A percentile compares a stretch with the other conserved stretches of the same genome.
Evolutionary conservation across 306 rosid genomes (phyloP).

Genomic region (Cicer pinnatifidum): DNA sequence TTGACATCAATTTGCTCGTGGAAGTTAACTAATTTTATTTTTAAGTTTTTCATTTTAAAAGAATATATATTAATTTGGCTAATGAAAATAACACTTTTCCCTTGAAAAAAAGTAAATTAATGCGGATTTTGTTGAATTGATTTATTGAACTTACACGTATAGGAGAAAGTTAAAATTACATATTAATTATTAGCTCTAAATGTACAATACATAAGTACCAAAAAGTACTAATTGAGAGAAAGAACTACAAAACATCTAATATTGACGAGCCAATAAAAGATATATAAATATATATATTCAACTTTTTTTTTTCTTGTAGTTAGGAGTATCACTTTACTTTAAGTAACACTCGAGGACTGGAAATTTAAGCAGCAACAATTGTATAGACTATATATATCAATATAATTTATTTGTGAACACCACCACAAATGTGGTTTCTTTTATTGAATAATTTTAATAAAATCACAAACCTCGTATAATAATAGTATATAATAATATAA

Average conservation of each 20-base stretch:
- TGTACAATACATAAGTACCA: not conserved
- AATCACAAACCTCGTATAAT: constrained; percentile 49
- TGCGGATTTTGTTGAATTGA: too few species aligned
- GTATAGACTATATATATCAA: constrained; percentile 4
- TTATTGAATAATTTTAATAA: constrained; percentile 51
- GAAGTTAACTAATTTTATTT: too few species aligned
- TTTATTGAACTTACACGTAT: too few species aligned
- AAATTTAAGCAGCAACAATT: constrained; percentile 7
- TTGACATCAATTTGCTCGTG: too few species aligned
- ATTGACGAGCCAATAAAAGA: not conserved
- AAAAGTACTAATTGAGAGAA: not conserved
- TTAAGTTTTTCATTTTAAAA: too few species aligned
- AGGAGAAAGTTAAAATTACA: too few species aligned
- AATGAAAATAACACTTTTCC: too few species aligned
- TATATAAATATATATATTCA: not conserved
- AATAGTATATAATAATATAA: constrained; percentile 16
- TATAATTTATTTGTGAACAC: constrained; percentile 34
- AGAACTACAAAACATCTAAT: constrained; percentile 3
- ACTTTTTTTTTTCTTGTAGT: not conserved
- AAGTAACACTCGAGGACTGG: constrained; percentile 37
- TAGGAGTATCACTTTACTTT: constrained; percentile 13
- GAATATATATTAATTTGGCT: too few species aligned
- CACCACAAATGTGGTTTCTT: constrained; percentile 57
- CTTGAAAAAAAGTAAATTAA: too few species aligned
- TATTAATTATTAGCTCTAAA: not conserved